Evolutionary conservation across 208 protist genomes (phyloP).

Genomic region (Acanthamoeba healyi): DNA sequence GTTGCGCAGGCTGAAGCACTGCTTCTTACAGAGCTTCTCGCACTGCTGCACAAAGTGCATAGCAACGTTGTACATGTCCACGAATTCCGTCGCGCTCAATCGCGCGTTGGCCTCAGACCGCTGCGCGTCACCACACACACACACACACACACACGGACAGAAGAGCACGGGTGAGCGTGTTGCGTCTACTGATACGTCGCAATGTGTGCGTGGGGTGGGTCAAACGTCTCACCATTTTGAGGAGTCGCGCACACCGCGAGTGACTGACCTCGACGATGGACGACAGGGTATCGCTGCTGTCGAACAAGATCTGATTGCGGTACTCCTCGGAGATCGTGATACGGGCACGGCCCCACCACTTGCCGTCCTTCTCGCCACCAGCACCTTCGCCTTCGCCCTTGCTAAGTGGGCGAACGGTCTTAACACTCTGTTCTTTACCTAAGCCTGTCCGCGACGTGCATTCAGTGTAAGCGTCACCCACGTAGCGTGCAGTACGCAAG

Average conservation of each 20-base stretch:
- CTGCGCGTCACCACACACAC: neutral
- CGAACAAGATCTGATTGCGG: conserved; percentile 56
- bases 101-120: conserved; percentile 22
- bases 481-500: neutral
- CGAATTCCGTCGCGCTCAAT: conserved; percentile 61
- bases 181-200: neutral
- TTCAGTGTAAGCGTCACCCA: neutral
- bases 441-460: neutral
- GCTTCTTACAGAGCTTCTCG: conserved; percentile 62
- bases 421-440: neutral
- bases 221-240: conserved; percentile 33
- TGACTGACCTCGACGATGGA: conserved; percentile 58
- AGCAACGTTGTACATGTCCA: conserved; percentile 28
- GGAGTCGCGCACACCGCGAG: conserved; percentile 2
- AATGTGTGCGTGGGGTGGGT: neutral
- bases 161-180: neutral
- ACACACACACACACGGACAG: neutral
- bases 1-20: conserved; percentile 61
- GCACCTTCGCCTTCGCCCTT: neutral
- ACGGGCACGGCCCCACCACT: conserved; percentile 44
- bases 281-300: conserved; percentile 21
- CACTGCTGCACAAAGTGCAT: conserved; percentile 62
- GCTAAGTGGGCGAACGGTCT: neutral
- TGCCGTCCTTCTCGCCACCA: neutral
- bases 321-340: conserved; percentile 57